Base-by-base conservation (phyloP, 129 eudicot genomes). In the Tagetes patula region DNA sequence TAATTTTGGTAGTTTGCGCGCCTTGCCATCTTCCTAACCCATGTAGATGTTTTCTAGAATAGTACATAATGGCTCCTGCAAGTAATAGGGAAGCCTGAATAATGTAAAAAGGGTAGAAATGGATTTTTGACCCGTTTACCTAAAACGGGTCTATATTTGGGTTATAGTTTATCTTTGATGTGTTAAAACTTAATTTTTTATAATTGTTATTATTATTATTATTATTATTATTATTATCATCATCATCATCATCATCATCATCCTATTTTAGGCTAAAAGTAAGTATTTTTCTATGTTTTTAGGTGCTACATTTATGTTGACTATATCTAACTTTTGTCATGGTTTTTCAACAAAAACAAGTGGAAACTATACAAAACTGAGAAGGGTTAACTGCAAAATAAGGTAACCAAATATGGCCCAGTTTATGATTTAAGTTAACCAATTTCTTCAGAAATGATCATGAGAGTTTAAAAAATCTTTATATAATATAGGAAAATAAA, bases 1-100 rank as follows among this genome's bases (percentile, higher is more conserved):
- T 86, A 13, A 87, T 37, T 67, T 78, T 84, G 36, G 85, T 79
- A 59, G 59, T 73, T 54, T 89, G 86, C 5, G 72, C 91, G 3
- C 88, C 78, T 74, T 90, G 87, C 96, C 96, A 90, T 68, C 98
- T 70, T 75, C 96, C 94, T 80, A 90, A 55, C 11, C 98, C 98
- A 5, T 92, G 96, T 70, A 94, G 91, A 78, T 87, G 80, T 67
- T 90, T 94, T 70, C 78, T 80, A 53, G 82, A 73, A 67, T 90
- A 90, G 75, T 87, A 83, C 87, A 94, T 90, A 47, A 90, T 84
- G 14, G 96, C 96, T 53, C 96, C 96, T 33, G 84, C 33, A 71
- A 61, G n/a, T 11, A 70, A 40, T 14, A 71, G 3, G 42, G 63
- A 70, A 34, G 1, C 32, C n/a, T 1, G 36, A 62, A 46, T 27